Evolutionary conservation across 2,329 filamentous ascomycete genomes (phyloP).

Genomic region (Ramularia endophylla): DNA sequence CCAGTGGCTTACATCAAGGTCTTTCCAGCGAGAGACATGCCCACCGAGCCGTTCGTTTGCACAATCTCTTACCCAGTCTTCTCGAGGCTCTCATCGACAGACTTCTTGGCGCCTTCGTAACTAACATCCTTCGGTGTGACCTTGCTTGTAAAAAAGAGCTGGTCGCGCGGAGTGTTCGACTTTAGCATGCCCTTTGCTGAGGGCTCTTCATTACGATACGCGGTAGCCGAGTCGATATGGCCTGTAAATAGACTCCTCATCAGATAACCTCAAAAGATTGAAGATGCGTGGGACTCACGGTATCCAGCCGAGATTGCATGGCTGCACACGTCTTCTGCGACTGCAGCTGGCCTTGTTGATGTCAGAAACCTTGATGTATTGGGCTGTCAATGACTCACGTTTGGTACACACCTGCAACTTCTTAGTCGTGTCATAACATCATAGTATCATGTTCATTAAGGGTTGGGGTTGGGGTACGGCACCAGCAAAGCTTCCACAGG

Average conservation of each 20-base stretch:
- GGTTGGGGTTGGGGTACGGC: constrained; percentile 3
- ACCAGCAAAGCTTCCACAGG: too few species aligned
- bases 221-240: constrained; percentile 55
- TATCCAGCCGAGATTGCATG: constrained; percentile 54
- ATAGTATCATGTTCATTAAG: neutral
- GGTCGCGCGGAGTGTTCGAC: constrained; percentile 47
- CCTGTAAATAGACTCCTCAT: too few species aligned
- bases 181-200: constrained; percentile 48
- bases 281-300: constrained; percentile 21
- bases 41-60: too few species aligned
- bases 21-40: too few species aligned
- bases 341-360: constrained; percentile 41
- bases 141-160: constrained; percentile 60
- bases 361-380: constrained; percentile 3
- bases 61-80: constrained; percentile 43
- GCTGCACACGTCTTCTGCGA: constrained; percentile 52
- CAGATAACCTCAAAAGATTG: too few species aligned
- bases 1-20: too few species aligned
- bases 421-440: too few species aligned
- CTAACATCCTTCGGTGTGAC: constrained; percentile 47
- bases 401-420: constrained; percentile 28
- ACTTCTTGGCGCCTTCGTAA: constrained; percentile 60
- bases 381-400: constrained; percentile 18
- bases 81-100: constrained; percentile 58
- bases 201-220: constrained; percentile 54